These are phyloP conservation scores for Chlorella sp. DNA, from an alignment of 139 green algal species.

Conservation along the genomic window DNA sequence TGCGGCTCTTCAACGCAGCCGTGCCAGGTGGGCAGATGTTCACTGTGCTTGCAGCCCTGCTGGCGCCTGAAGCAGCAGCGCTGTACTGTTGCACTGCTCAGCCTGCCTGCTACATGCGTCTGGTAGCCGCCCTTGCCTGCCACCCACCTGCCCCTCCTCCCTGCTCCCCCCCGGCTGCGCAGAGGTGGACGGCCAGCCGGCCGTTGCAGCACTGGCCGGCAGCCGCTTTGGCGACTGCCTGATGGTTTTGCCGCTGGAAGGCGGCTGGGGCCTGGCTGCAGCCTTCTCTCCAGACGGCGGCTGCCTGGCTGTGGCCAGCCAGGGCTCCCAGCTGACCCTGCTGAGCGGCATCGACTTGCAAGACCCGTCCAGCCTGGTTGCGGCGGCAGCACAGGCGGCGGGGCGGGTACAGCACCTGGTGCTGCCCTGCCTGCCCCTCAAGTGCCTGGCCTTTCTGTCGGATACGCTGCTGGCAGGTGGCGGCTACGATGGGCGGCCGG, in stretches of 20 bases:
- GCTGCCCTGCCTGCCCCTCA: conserved; percentile 17
- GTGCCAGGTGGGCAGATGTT: neutral
- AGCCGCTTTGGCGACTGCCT: conserved; percentile 14
- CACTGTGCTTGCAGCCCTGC: neutral
- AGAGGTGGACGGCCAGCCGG: neutral
- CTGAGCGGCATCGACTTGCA: neutral
- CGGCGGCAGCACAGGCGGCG: neutral
- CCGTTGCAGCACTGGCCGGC: neutral
- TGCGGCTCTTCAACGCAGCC: conserved; percentile 19
- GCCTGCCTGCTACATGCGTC: neutral
- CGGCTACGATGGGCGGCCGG: conserved; percentile 25
- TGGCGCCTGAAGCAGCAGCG: no score
- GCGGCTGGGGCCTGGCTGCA: conserved; percentile 4
- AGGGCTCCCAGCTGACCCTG: conserved; percentile 13
- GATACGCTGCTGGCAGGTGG: conserved; percentile 16
- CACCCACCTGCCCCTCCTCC: neutral
- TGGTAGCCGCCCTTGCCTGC: neutral
- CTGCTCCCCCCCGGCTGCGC: neutral
- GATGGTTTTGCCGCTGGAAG: neutral
- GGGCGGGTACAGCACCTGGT: neutral
- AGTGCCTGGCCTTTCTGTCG: conserved; percentile 23
- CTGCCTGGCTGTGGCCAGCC: conserved; percentile 15
- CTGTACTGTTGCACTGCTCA: neutral
- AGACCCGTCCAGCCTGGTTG: neutral
- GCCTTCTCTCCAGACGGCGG: neutral